phyloP scores from a whole-genome alignment of 371 early-diverging fungal species.

The Mucor sp. region DNA sequence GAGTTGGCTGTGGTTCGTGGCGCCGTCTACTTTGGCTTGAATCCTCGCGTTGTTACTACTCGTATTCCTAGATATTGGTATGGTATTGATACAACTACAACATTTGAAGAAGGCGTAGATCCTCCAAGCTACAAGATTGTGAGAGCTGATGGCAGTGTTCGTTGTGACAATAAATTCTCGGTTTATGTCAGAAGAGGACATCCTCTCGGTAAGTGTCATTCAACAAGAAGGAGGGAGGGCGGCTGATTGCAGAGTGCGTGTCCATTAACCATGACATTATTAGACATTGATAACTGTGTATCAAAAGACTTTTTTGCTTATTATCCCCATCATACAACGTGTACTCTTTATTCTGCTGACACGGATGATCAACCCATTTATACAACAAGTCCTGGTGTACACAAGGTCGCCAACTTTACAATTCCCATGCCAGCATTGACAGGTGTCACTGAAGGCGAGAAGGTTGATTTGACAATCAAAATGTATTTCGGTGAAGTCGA shows the following conservation, averaged over 20 bases:
- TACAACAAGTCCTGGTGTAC: slow-evolving; percentile 54
- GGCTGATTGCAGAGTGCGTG: neutral
- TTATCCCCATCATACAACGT: slow-evolving; percentile 54
- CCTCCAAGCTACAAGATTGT: slow-evolving; percentile 54
- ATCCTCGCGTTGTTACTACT: slow-evolving; percentile 54
- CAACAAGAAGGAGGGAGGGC: no score
- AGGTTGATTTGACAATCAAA: slow-evolving; percentile 44
- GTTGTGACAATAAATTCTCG: slow-evolving; percentile 53
- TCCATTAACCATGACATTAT: neutral
- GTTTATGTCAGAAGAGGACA: slow-evolving; percentile 52
- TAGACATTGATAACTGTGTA: slow-evolving; percentile 37
- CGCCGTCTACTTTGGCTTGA: slow-evolving; percentile 62
- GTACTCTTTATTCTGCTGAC: slow-evolving; percentile 54
- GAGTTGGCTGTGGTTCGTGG: slow-evolving; percentile 56
- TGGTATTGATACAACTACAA: slow-evolving; percentile 63
- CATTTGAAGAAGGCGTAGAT: slow-evolving; percentile 59
- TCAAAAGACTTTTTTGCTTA: slow-evolving; percentile 49
- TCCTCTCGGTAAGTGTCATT: slow-evolving; percentile 17
- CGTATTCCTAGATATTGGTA: slow-evolving; percentile 69
- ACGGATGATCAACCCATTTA: slow-evolving; percentile 53
- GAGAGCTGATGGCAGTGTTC: slow-evolving; percentile 52
- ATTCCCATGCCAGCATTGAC: slow-evolving; percentile 56
- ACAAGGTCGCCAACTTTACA: slow-evolving; percentile 54
- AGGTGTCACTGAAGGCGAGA: slow-evolving; percentile 56
- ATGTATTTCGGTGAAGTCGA: slow-evolving; percentile 56